Percentiles rank a stretch among this genome's conserved stretches.
These are phyloP conservation scores for Starmerella ratchasimensis DNA, from an alignment of 805 yeast genomes.

Conservation along the genomic window DNA sequence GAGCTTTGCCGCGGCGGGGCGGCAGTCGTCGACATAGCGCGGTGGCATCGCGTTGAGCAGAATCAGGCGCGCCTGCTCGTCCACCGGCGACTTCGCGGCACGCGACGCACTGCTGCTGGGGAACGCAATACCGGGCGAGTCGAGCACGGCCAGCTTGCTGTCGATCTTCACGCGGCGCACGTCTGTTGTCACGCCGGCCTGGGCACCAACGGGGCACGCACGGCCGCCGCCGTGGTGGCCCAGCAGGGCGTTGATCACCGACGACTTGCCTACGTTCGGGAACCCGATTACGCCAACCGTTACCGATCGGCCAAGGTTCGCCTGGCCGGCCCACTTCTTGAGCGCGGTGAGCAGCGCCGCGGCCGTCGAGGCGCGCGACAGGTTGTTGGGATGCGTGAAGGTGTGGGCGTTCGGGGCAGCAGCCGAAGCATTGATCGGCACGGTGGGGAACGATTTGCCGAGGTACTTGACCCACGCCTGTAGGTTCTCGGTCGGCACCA, in stretches of 20 bases:
- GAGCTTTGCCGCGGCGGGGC: slow-evolving; percentile 63
- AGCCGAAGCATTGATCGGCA: slow-evolving; percentile 66
- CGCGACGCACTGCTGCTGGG: slow-evolving; percentile 38
- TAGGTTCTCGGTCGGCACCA: slow-evolving; percentile 73
- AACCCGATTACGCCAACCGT: slow-evolving; percentile 93
- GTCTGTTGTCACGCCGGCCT: slow-evolving; percentile 92
- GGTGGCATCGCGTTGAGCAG: slow-evolving; percentile 82
- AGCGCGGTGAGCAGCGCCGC: slow-evolving; percentile 61
- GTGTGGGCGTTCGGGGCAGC: slow-evolving; percentile 56
- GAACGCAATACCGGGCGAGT: slow-evolving; percentile 96
- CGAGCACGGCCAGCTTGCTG: slow-evolving; percentile 73
- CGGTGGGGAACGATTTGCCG: slow-evolving; percentile 75
- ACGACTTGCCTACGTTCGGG: slow-evolving; percentile 94
- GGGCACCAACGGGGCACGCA: slow-evolving; percentile 94
- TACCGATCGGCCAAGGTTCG: slow-evolving; percentile 76
- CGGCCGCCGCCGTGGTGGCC: slow-evolving; percentile 51
- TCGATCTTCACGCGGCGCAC: slow-evolving; percentile 87
- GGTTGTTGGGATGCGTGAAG: slow-evolving; percentile 49
- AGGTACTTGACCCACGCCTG: slow-evolving; percentile 73
- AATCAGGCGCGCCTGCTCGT: slow-evolving; percentile 79
- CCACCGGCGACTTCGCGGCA: slow-evolving; percentile 30
- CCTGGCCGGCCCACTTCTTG: slow-evolving; percentile 70
- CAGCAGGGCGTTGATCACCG: slow-evolving; percentile 72
- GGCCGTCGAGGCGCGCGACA: slow-evolving; percentile 61
- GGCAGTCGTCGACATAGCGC: slow-evolving; percentile 70